Base-by-base conservation (phyloP, 169 alveolate species). In the Plasmodium sp. region DNA sequence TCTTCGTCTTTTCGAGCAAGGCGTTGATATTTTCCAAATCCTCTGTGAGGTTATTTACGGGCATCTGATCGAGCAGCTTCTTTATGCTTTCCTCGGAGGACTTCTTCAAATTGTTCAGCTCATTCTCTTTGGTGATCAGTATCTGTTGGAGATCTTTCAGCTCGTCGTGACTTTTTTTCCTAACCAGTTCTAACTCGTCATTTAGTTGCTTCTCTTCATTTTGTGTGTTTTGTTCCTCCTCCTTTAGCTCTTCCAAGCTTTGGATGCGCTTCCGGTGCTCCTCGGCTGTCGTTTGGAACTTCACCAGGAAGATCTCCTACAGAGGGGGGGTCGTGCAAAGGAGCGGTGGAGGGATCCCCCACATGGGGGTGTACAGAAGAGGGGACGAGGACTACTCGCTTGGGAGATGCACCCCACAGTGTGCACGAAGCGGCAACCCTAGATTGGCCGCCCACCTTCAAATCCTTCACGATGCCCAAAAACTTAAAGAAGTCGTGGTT, bases 121-220 rank as follows among this genome's bases (percentile, higher is more conserved):
- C 94, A n/a, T 88, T 22, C n/a, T 80, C 83, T 79, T 80, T 88
- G n/a, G 81, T 88, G 31, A n/a, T 51, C 31, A 80, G 34, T 62
- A 79, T 79, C 12, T 14, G 36, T 62, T 88, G 83, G 41, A 88
- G 41, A 1, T 80, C 83, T 79, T 77, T 79, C 33, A 88, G 3
- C 39, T 88, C 94, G 3, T 88, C 72, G 10, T 88, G 83, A 88
- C 90, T 88, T 80, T 79, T 43, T 14, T 62, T 77, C 81, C 94
- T 6, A 79, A 88, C 82, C 7, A 34, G 62, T 36, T 88, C 94
- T 79, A 88, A 45, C n/a, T 88, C 94, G 2, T 88, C 71, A 48
- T 88, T 88, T 88, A 88, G 81, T 67, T 81, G n/a, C 10, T 88
- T 88, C 56, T 88, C 94, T 77, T 88, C 88, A n/a, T 77, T 81